These are phyloP conservation scores for Jaltomata sinuosa DNA, from an alignment of 257 asterid genomes.

Conservation along the genomic window DNA sequence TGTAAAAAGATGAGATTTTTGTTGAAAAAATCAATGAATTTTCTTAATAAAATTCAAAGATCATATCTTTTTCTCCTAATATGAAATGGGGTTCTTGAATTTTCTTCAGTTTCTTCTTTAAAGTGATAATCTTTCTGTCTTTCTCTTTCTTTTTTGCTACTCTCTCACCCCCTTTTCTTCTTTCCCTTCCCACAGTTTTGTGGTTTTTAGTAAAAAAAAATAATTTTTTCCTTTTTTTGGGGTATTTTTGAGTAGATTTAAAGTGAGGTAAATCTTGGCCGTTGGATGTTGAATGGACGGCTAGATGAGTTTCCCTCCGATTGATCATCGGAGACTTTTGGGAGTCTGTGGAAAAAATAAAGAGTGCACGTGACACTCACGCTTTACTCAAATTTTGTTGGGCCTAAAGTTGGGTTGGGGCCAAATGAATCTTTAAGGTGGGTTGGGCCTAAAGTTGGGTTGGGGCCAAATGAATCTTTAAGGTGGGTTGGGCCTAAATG, in stretches of 20 bases:
- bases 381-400: background rate
- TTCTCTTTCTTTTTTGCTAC: background rate
- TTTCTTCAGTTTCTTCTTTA: background rate
- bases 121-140: background rate
- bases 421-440: background rate
- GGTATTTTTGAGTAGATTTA: background rate
- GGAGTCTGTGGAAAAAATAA: background rate
- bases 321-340: background rate
- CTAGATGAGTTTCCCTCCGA: slow-evolving; percentile 14
- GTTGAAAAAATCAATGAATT: background rate
- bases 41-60: background rate
- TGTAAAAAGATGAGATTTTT: background rate
- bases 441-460: background rate
- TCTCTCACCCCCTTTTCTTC: background rate
- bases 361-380: background rate
- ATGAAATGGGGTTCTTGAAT: background rate
- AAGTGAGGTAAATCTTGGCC: background rate
- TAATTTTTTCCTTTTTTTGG: background rate
- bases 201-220: background rate
- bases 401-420: background rate
- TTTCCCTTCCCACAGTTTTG: background rate
- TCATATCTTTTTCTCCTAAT: background rate
- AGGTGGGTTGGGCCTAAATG: background rate
- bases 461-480: background rate
- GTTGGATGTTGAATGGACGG: slow-evolving; percentile 5